Conservation (phyloP, 1,139 yeast genomes). For the Geotrichum citri-aurantii region DNA sequence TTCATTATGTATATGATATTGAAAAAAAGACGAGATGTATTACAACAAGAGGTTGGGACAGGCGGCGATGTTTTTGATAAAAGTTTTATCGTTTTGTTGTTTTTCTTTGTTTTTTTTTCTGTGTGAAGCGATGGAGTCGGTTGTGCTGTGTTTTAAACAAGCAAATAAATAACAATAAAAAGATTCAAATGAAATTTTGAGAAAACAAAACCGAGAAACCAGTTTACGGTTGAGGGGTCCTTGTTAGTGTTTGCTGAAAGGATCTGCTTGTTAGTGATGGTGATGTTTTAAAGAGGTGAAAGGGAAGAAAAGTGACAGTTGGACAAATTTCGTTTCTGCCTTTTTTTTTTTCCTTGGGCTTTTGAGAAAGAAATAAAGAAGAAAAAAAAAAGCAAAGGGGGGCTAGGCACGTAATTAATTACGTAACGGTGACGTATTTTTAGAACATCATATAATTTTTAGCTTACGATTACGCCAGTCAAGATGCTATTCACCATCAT, state of each 20-base stretch:
- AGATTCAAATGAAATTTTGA: not conserved
- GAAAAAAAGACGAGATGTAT: not conserved
- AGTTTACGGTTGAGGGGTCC: not conserved
- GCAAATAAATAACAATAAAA: not conserved
- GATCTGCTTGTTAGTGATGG: not conserved
- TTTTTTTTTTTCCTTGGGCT: not conserved
- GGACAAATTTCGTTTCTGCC: not conserved
- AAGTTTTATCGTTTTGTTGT: not conserved
- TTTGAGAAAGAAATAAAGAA: not conserved
- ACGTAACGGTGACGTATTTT: not conserved
- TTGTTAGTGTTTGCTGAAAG: not conserved
- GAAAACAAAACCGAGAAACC: not conserved
- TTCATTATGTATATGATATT: not conserved
- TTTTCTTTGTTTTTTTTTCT: not conserved
- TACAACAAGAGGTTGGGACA: not conserved
- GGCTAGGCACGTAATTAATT: not conserved
- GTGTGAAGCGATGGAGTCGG: not conserved
- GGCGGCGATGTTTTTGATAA: not conserved
- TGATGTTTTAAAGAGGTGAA: not conserved
- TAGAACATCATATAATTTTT: not conserved
- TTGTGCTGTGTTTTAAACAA: not conserved
- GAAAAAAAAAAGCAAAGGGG: not conserved
- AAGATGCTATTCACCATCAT: no score
- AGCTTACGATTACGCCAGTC: no score
- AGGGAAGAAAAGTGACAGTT: not conserved